Evolutionary conservation across 352 stramenopile genomes (phyloP).

Genomic region (Globisporangium okanoganense): DNA sequence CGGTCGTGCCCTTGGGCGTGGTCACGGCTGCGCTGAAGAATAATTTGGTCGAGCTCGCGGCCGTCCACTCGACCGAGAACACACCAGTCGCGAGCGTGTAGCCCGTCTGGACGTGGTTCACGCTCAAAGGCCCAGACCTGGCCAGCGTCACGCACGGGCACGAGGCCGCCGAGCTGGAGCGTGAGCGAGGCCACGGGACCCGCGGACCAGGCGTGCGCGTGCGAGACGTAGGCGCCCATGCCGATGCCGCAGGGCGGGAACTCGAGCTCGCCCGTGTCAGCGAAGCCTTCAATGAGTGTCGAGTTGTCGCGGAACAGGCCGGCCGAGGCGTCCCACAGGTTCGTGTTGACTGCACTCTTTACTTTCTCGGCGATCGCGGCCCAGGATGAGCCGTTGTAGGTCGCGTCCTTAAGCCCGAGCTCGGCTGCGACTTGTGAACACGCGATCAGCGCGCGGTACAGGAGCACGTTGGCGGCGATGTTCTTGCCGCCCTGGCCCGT

Average conservation of each 20-base stretch:
- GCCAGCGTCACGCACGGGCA: background rate
- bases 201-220: background rate
- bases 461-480: slow-evolving; percentile 28
- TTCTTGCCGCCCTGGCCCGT: slow-evolving; percentile 35
- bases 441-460: slow-evolving; percentile 24
- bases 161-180: background rate
- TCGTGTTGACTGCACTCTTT: background rate
- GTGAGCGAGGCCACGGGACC: background rate
- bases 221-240: background rate
- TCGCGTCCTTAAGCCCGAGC: background rate
- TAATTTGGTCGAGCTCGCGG: background rate
- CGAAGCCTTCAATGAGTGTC: background rate
- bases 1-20: background rate
- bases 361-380: background rate
- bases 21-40: background rate
- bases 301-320: background rate
- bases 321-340: background rate
- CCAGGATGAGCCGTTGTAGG: background rate
- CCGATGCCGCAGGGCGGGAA: background rate
- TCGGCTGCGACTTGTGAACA: background rate
- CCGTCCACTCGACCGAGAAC: slow-evolving; percentile 1
- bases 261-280: background rate
- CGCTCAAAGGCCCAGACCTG: background rate
- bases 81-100: background rate
- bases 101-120: background rate